These are phyloP conservation scores for Botrytis squamosa DNA, from an alignment of 2,329 filamentous ascomycete genomes.

Conservation along the genomic window DNA sequence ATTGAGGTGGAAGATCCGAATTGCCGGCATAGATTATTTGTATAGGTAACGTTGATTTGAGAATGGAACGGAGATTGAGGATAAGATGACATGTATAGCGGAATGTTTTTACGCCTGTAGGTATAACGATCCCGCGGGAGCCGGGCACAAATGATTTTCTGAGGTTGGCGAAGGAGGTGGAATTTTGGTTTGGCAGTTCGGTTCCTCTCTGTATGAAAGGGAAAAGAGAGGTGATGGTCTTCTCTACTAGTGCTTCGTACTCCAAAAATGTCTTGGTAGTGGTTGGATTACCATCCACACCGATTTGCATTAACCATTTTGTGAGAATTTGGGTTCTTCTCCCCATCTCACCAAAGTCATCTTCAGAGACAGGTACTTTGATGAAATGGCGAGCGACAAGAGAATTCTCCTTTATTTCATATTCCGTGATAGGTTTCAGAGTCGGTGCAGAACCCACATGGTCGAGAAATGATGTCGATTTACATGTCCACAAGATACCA, in stretches of 20 bases:
- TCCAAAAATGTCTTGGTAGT: background rate
- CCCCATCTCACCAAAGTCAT: slow-evolving; percentile 3
- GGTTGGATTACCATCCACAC: background rate
- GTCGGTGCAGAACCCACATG: background rate
- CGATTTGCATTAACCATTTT: slow-evolving; percentile 2
- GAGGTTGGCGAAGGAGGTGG: background rate
- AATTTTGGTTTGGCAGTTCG: background rate
- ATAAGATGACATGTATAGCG: slow-evolving; percentile 12
- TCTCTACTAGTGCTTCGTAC: background rate
- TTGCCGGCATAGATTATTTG: background rate
- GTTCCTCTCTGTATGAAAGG: background rate
- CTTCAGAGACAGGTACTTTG: background rate
- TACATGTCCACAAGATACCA: background rate
- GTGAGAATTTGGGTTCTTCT: background rate
- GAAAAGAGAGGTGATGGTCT: background rate
- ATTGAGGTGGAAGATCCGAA: background rate
- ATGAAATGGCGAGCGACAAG: slow-evolving; percentile 2
- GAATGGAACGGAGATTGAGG: background rate
- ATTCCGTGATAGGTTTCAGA: background rate
- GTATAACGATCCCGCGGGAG: slow-evolving; percentile 11
- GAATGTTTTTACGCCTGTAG: background rate
- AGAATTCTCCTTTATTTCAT: background rate
- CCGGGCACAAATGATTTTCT: background rate
- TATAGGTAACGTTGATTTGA: slow-evolving; percentile 9
- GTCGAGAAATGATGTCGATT: background rate